Conservation (phyloP, 2,329 filamentous ascomycete genomes). For the Venturia nashicola region DNA sequence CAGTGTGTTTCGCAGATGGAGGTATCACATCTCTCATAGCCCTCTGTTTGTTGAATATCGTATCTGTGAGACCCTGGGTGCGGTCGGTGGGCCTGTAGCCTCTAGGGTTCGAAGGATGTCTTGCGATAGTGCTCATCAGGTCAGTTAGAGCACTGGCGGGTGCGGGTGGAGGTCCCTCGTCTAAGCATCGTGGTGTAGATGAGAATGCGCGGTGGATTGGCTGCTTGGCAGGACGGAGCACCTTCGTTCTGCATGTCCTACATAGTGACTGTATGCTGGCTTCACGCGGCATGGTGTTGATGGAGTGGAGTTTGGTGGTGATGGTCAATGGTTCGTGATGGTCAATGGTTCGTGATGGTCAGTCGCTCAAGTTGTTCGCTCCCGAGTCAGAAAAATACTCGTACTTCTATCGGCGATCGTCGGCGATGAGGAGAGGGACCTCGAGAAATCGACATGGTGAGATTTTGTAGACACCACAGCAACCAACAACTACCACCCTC, state of each 20-base stretch:
- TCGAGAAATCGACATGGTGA: not conserved
- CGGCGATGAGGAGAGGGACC: not conserved
- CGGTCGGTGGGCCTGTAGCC: not conserved
- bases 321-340: not conserved
- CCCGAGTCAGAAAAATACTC: not conserved
- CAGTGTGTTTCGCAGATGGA: not conserved
- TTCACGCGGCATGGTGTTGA: slow-evolving; percentile 5
- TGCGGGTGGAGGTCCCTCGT: not conserved
- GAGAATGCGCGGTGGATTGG: slow-evolving; percentile 22
- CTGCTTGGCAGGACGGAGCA: slow-evolving; percentile 11
- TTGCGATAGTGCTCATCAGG: not conserved
- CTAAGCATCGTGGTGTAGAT: slow-evolving; percentile 15
- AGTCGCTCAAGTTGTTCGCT: not conserved
- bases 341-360: not conserved
- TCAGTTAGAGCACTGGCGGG: not conserved
- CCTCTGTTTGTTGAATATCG: not conserved
- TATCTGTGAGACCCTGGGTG: not conserved
- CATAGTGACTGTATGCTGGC: slow-evolving; percentile 22
- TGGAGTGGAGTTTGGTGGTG: not conserved
- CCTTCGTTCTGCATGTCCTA: slow-evolving; percentile 24
- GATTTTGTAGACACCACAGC: not conserved
- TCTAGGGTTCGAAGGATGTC: not conserved
- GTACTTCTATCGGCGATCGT: not conserved
- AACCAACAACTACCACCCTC: not conserved
- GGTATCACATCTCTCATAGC: not conserved